These are phyloP conservation scores for Colletotrichum plurivorum DNA, from an alignment of 2,329 filamentous ascomycete genomes.

Conservation along the genomic window DNA sequence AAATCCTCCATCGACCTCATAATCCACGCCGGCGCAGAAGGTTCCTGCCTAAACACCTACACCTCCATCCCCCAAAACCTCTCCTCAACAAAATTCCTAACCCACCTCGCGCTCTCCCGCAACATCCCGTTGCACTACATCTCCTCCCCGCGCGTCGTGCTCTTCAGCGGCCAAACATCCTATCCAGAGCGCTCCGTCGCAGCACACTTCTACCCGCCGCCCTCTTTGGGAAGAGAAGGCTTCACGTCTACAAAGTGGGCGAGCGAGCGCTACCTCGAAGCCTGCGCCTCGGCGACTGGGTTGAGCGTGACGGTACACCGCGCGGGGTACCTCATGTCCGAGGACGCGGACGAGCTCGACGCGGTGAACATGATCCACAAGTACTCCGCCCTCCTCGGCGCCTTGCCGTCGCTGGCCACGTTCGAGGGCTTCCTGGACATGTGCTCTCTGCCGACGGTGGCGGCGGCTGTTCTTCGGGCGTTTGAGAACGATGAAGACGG, in stretches of 20 bases:
- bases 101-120: conserved; percentile 42
- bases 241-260: conserved; percentile 54
- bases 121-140: conserved; percentile 50
- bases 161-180: conserved; percentile 11
- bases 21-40: conserved; percentile 63
- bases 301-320: conserved; percentile 49
- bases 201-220: conserved; percentile 46
- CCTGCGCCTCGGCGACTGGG: conserved; percentile 23
- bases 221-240: conserved; percentile 48
- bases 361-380: conserved; percentile 30
- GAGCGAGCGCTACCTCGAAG: conserved; percentile 50
- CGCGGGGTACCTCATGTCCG: conserved; percentile 38
- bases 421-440: conserved; percentile 26
- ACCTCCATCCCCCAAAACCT: conserved; percentile 48
- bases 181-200: conserved; percentile 41
- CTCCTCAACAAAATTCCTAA: conserved; percentile 47
- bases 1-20: conserved; percentile 55
- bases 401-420: conserved; percentile 12
- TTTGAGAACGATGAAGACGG: not conserved
- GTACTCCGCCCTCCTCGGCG: conserved; percentile 13
- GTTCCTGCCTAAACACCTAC: conserved; percentile 51
- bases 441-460: conserved; percentile 13
- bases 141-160: conserved; percentile 50
- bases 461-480: not conserved
- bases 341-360: conserved; percentile 29